Evolutionary conservation across 306 rosid genomes (phyloP), one percentile per base, ranked within the genome.

Genomic region (Cicer arietinum): DNA sequence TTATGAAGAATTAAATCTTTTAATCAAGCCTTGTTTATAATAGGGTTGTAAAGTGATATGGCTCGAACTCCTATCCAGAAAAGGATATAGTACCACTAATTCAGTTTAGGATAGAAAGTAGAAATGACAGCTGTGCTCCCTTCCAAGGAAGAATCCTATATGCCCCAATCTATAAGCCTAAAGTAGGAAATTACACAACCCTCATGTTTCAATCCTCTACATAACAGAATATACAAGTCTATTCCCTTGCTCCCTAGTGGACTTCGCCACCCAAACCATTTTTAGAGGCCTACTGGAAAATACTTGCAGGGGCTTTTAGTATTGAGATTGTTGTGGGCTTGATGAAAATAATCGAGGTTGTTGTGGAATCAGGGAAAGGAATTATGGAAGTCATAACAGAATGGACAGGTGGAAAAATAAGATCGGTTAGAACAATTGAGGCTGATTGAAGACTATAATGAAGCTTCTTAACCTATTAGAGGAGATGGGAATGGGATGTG

Each of bases 31-130:
- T 54, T 60, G 18, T 59, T 10, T 53, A 7, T 41, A 25, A 41
- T 67, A 61, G 58, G 43, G 35, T 60, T 35, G 41, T 48, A 16
- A 74, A 48, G 67, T 39, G 17, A 39, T 48, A 13, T 48, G 14
- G 53, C 35, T 25, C 35, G 3, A 25, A 25, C 35, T 25, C 35
- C 0, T 25, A 25, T 25, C 35, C 35, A 0, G 35, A 3, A 25
- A 25, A 25, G 35, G 35, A 25, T 7, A 48, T 48, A 12, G 14
- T 13, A 48, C 53, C n/a, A 13, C n/a, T 13, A 6, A 48, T 48
- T 48, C 53, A 12, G 53, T 48, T 48, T 48, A 48, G 53, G 17
- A 48, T 16, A 48, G 7, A 48, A 13, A 11, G 12, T 11, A 48
- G 54, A 48, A 48, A 48, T 48, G 54, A 13, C 54, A 48, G 54